These are phyloP conservation scores for Hericium rajendrae DNA, from an alignment of 768 basidiomycete species.

Conservation along the genomic window DNA sequence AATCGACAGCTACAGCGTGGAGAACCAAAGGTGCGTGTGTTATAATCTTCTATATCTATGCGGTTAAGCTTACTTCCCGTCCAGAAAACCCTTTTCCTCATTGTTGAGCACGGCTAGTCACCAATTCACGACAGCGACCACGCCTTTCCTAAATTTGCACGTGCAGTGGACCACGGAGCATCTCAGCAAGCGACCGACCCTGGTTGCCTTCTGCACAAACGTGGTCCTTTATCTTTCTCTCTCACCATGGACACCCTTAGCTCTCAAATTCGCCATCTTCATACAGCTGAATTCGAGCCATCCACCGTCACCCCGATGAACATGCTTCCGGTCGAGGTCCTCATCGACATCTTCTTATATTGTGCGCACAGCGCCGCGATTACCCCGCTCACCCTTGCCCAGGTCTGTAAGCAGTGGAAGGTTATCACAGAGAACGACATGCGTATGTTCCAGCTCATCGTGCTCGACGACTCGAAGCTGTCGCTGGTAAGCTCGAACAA, in stretches of 20 bases:
- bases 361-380: slow-evolving; percentile 27
- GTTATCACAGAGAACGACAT: slow-evolving; percentile 46
- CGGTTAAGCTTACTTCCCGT: no score
- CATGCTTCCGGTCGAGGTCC: slow-evolving; percentile 48
- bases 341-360: slow-evolving; percentile 48
- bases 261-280: background rate
- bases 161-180: no score
- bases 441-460: slow-evolving; percentile 49
- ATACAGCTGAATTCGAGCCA: background rate
- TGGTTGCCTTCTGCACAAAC: no score
- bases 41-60: no score
- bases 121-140: background rate
- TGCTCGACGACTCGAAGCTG: slow-evolving; percentile 34
- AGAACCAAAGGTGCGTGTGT: no score
- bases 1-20: no score
- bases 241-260: background rate
- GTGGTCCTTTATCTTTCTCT: background rate
- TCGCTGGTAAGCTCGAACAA: slow-evolving; percentile 29
- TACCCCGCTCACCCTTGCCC: slow-evolving; percentile 37
- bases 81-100: no score
- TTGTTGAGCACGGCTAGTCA: background rate
- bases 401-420: slow-evolving; percentile 54
- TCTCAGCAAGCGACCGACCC: no score
- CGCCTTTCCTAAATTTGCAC: background rate
- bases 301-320: slow-evolving; percentile 9